Conservation (phyloP, 2,329 filamentous ascomycete genomes). For the Colletotrichum aenigma region DNA sequence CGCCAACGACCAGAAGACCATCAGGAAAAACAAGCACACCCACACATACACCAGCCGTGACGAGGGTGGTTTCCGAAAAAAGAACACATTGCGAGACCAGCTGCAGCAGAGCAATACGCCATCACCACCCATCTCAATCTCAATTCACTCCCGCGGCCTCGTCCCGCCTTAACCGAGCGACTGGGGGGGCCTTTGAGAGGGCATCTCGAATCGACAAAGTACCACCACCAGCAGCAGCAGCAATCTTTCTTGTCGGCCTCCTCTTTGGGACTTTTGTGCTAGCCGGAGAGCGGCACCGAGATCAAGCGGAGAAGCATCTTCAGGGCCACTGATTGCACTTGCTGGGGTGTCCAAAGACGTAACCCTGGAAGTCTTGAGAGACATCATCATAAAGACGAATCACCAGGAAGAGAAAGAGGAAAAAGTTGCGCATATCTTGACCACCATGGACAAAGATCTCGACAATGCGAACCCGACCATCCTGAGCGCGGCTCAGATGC, state of each 20-base stretch:
- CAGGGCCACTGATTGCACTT: neutral
- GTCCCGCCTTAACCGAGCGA: neutral
- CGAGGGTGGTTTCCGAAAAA: neutral
- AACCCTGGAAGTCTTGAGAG: neutral
- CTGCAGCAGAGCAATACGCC: neutral
- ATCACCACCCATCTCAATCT: neutral
- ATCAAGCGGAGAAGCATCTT: slow-evolving; percentile 1
- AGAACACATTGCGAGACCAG: neutral
- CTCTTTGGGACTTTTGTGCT: neutral
- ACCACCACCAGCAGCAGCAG: neutral
- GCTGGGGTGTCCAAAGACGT: neutral
- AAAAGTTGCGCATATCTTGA: neutral
- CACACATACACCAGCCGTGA: neutral
- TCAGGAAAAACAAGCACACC: neutral
- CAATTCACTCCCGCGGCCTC: neutral
- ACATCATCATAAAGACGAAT: neutral
- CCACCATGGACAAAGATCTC: slow-evolving; percentile 44
- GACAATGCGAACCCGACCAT: slow-evolving; percentile 95
- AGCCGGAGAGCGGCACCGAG: neutral
- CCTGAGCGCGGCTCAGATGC: slow-evolving; percentile 84
- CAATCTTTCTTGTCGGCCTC: neutral
- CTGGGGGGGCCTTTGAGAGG: neutral
- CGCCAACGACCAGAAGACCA: neutral
- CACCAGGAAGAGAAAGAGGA: neutral
- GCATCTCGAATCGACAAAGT: neutral